phyloP scores from a whole-genome alignment of 2,329 filamentous ascomycete species.

The Elsinoe fawcettii region DNA sequence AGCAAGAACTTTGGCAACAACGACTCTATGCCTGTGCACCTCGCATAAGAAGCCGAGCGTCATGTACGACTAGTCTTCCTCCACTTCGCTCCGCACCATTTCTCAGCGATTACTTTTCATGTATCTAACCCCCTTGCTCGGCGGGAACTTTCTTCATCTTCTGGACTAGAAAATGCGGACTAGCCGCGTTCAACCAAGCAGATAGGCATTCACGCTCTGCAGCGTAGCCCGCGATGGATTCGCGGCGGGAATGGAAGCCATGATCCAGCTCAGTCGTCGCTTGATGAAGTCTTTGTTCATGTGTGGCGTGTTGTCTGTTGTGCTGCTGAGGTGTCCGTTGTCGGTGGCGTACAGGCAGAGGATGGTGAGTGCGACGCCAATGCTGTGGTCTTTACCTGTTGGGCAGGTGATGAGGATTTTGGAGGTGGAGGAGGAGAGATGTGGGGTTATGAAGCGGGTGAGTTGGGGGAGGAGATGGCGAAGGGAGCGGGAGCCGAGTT shows the following conservation, averaged over 20 bases:
- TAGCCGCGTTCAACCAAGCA: slow-evolving; percentile 49
- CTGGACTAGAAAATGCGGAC: neutral
- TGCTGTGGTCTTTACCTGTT: slow-evolving; percentile 69
- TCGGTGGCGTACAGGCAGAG: slow-evolving; percentile 66
- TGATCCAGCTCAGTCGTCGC: slow-evolving; percentile 71
- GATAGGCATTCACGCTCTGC: slow-evolving; percentile 83
- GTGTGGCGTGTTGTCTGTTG: neutral
- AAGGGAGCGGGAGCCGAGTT: slow-evolving; percentile 76
- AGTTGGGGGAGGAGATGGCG: slow-evolving; percentile 61
- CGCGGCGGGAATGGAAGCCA: slow-evolving; percentile 66
- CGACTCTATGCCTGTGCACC: slow-evolving; percentile 64
- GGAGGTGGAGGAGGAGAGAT: slow-evolving; percentile 1
- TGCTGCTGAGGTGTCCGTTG: slow-evolving; percentile 41
- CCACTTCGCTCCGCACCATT: neutral
- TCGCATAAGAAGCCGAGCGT: slow-evolving; percentile 18
- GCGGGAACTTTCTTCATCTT: neutral
- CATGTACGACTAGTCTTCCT: neutral
- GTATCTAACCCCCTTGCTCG: neutral
- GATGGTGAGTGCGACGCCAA: slow-evolving; percentile 68
- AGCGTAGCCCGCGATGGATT: slow-evolving; percentile 80
- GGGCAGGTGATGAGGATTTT: slow-evolving; percentile 58
- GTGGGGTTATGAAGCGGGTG: slow-evolving; percentile 44
- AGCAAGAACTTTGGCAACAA: slow-evolving; percentile 83
- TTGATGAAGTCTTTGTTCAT: slow-evolving; percentile 69
- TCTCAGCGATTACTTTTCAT: neutral